These are phyloP conservation scores for Solanum tarijense DNA, from an alignment of 257 asterid species.

Conservation along the genomic window DNA sequence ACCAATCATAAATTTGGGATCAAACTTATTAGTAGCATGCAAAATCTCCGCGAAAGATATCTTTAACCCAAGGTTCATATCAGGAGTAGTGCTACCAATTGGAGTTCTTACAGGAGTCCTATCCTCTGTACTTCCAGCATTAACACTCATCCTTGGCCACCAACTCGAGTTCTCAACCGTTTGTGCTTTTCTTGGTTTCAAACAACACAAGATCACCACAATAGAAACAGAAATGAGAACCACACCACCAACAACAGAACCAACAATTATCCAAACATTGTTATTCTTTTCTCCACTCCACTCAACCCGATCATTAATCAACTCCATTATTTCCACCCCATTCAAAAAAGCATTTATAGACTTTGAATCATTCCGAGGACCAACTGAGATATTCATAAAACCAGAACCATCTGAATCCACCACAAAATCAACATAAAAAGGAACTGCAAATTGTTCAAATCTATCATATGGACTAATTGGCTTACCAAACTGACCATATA, in stretches of 20 bases:
- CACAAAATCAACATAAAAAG: constrained; percentile 27
- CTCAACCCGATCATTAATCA: neutral
- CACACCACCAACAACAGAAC: constrained; percentile 25
- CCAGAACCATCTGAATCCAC: constrained; percentile 42
- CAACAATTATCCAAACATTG: constrained; percentile 6
- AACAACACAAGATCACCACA: neutral
- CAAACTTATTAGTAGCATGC: constrained; percentile 32
- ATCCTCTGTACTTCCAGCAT: constrained; percentile 20
- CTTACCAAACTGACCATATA: neutral
- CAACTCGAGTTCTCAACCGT: constrained; percentile 10
- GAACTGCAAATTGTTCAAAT: neutral
- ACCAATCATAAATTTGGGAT: constrained; percentile 29
- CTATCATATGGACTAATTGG: neutral
- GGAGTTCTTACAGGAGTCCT: constrained; percentile 12
- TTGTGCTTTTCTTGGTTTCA: constrained; percentile 16
- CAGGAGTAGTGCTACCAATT: constrained; percentile 16
- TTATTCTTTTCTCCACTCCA: neutral
- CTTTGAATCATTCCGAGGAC: neutral
- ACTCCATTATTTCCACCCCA: constrained; percentile 63
- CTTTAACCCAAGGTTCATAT: constrained; percentile 41
- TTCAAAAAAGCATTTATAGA: constrained; percentile 24
- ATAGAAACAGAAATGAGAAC: neutral
- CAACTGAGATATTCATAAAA: constrained; percentile 30
- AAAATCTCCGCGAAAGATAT: constrained; percentile 23
- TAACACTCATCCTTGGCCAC: constrained; percentile 10